Evolutionary conservation across 169 alveolate genomes (phyloP), one percentile per base, ranked within the genome.

Genomic region (Plasmodium gaboni): DNA sequence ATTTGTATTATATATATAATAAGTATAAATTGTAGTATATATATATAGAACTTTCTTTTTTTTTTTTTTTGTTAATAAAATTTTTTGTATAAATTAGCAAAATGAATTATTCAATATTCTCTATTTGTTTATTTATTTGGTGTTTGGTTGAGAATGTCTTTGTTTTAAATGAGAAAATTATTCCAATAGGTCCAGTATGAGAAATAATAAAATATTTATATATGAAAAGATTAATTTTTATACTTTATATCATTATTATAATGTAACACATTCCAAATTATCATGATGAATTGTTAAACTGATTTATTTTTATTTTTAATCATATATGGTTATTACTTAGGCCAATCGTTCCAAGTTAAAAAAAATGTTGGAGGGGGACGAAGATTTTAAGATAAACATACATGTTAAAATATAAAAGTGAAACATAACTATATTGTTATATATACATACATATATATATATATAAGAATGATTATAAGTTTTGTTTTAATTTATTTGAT

Each of bases 111-210:
- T 78, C 67, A 28, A 17, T 78, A 28, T 74, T 50, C 10, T 65
- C 78, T 38, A 17, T 53, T 53, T 78, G 76, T 78, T 78, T 78
- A 46, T 65, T 78, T 28, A 44, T 78, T 48, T 64, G 74, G 74
- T 57, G 89, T 44, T 8, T 78, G 50, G 57, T 78, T 48, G 55
- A 78, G 55, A 76, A 76, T 63, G 63, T 64, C 26, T 64, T 78
- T 78, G 89, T 78, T 78, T 69, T 78, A 32, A 78, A 78, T 78
- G 89, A 78, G 67, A 78, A 78, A 78, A 78, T 78, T 24, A 78
- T 78, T 65, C 89, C 89, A 44, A 78, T 78, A 51, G 67, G 89
- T 51, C 89, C 89, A 17, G 89, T 78, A 78, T 51, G 89, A 59
- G 15, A 24, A 63, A 78, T 51, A 48, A 12, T 17, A 24, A 74